Percentiles rank a stretch among this genome's conserved stretches.
Conservation (phyloP, 495 filamentous ascomycete species). For the Lindgomyces ingoldianus region DNA sequence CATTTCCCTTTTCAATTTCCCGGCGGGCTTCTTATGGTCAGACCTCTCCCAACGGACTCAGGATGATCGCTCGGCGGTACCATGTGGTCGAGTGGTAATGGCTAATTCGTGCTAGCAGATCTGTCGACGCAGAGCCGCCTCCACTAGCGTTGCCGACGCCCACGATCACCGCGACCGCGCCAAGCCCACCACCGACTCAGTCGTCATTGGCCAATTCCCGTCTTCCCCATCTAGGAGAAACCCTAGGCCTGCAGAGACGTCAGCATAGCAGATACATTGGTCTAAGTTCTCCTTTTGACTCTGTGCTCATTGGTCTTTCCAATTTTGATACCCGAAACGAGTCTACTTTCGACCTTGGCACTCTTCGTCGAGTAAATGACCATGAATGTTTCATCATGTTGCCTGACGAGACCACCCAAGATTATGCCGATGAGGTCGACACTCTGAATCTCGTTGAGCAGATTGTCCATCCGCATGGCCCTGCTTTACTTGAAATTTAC, state of each 20-base stretch:
- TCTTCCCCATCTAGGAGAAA: constrained; percentile 41
- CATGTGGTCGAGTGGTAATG: constrained; percentile 5
- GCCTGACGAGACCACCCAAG: constrained; percentile 63
- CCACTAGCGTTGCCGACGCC: constrained; percentile 39
- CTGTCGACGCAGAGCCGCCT: constrained; percentile 40
- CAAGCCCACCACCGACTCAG: constrained; percentile 34
- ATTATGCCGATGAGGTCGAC: constrained; percentile 61
- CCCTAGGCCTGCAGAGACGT: constrained; percentile 45
- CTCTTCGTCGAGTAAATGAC: constrained; percentile 76
- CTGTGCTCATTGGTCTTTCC: constrained; percentile 69
- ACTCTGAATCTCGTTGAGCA: constrained; percentile 79
- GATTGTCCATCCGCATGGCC: constrained; percentile 78
- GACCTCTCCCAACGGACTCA: neutral
- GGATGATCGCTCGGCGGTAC: neutral
- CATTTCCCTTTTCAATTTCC: neutral
- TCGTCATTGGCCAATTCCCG: constrained; percentile 21
- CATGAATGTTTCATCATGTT: constrained; percentile 83
- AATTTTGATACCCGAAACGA: constrained; percentile 72
- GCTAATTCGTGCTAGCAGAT: constrained; percentile 35
- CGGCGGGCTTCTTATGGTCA: neutral
- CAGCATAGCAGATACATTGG: constrained; percentile 48
- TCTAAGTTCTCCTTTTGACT: constrained; percentile 69
- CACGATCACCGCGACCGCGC: constrained; percentile 39
- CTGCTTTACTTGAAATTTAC: constrained; percentile 80
- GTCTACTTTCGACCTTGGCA: constrained; percentile 65